phyloP scores from a whole-genome alignment of 1,284 basidiomycete genomes.

The Moniliophthora roreri region DNA sequence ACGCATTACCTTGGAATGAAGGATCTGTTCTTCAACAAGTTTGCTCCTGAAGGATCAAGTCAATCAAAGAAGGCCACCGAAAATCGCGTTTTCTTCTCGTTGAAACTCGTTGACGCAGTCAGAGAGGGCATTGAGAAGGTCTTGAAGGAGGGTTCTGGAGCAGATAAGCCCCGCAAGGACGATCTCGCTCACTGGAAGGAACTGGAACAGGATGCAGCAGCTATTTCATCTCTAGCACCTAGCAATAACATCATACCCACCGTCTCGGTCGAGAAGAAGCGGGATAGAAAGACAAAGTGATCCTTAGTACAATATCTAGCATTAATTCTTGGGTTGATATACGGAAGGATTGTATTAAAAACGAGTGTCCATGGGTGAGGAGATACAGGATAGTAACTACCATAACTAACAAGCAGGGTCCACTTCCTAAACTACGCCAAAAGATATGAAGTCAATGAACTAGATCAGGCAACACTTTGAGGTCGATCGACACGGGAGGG shows the following conservation, averaged over 20 bases:
- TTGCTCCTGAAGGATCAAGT: constrained; percentile 9
- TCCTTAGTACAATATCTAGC: too few species aligned
- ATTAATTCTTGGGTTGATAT: too few species aligned
- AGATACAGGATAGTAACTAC: neutral
- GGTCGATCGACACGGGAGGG: constrained; percentile 10
- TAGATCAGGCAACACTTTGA: constrained; percentile 13
- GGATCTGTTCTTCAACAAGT: constrained; percentile 18
- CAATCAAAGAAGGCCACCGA: constrained; percentile 27
- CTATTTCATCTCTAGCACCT: neutral
- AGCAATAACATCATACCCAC: neutral
- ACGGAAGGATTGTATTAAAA: neutral
- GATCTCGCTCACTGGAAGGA: constrained; percentile 24
- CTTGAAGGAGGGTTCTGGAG: constrained; percentile 17
- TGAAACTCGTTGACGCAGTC: constrained; percentile 37
- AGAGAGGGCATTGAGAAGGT: constrained; percentile 32
- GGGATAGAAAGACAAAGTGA: too few species aligned
- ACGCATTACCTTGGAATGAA: constrained; percentile 42
- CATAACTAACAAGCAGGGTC: neutral
- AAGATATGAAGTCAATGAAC: neutral
- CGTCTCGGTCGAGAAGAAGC: neutral
- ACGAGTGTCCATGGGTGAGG: constrained; percentile 1
- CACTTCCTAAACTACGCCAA: too few species aligned
- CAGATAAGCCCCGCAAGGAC: constrained; percentile 10
- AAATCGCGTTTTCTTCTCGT: constrained; percentile 30
- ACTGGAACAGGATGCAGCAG: constrained; percentile 20